Base-by-base conservation (phyloP, 2,329 filamentous ascomycete genomes). In the Hymenoscyphus linearis region DNA sequence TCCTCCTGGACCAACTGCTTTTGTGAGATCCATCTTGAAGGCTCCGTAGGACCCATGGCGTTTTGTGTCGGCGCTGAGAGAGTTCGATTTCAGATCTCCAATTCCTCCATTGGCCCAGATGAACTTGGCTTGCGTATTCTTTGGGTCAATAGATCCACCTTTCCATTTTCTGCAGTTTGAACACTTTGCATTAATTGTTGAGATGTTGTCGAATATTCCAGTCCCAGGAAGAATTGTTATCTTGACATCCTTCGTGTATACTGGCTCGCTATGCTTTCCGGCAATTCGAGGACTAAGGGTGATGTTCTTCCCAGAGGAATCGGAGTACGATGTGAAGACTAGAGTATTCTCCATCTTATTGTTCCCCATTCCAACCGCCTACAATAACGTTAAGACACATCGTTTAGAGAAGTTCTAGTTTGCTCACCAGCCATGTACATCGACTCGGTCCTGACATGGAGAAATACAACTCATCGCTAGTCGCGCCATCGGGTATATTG, bases 91-190 rank as follows among this genome's bases (percentile, higher is more conserved):
- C 27, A 80, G 72, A 16, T 71, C 67, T 44, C 77, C 78, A n/a
- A 69, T 67, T 4, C 81, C 80, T 0, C 85, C 85, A 25, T 80
- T 74, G 18, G 82, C 85, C 68, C 80, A 87, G 59, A 85, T 80
- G 72, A 82, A 83, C 47, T 74, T 74, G 64, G 81, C 77, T 14
- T 73, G 71, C 14, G 73, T 74, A 57, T 76, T 79, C n/a, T 71
- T 74, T n/a, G 81, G 74, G 66, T 86, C 78, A 61, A 87, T 71
- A 37, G 71, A 76, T 40, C 81, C 80, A 55, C 64, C 66, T 55
- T 68, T 68, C 83, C 83, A 86, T 52, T 71, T 76, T 36, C 80
- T 78, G 66, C 82, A 86, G 67, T 80, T 78, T 25, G 66, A 73
- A 73, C 84, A 87, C 47, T 77, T 76, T 1, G 77, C 83, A 58